Percentiles rank a stretch among this genome's conserved stretches.
Evolutionary conservation across 371 early-diverging fungal species (phyloP).

Genomic region (Vairimorpha ceranae): DNA sequence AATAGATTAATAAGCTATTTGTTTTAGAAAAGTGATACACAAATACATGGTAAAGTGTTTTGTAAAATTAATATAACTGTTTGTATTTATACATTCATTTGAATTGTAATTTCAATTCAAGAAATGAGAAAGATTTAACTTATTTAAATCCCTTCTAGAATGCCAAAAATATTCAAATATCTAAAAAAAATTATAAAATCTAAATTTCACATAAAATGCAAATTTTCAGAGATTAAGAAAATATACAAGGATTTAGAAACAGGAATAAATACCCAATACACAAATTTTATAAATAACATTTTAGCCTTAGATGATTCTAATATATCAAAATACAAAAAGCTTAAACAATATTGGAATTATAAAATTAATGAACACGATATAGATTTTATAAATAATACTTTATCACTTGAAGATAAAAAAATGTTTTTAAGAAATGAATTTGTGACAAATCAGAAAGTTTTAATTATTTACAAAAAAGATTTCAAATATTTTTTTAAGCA

Average conservation of each 20-base stretch:
- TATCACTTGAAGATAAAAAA: background rate
- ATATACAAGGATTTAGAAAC: background rate
- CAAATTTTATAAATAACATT: background rate
- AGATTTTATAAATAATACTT: background rate
- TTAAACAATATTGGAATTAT: background rate
- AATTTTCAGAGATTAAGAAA: background rate
- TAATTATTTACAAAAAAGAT: background rate
- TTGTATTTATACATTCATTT: too few species aligned
- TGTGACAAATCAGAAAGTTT: constrained; percentile 4
- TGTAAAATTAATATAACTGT: too few species aligned
- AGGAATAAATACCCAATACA: background rate
- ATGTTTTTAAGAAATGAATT: background rate
- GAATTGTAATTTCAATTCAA: too few species aligned
- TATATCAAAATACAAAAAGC: background rate
- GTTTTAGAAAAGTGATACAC: too few species aligned
- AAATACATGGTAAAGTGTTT: too few species aligned
- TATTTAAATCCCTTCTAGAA: too few species aligned
- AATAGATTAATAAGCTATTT: too few species aligned
- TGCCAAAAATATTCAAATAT: background rate
- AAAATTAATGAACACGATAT: background rate
- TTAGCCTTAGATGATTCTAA: background rate
- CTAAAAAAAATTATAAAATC: background rate
- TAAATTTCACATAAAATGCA: background rate
- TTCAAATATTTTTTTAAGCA: background rate
- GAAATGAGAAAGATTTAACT: too few species aligned